Evolutionary conservation across 2,329 filamentous ascomycete species (phyloP).

Genomic region (Coleophoma eucalyptorum): DNA sequence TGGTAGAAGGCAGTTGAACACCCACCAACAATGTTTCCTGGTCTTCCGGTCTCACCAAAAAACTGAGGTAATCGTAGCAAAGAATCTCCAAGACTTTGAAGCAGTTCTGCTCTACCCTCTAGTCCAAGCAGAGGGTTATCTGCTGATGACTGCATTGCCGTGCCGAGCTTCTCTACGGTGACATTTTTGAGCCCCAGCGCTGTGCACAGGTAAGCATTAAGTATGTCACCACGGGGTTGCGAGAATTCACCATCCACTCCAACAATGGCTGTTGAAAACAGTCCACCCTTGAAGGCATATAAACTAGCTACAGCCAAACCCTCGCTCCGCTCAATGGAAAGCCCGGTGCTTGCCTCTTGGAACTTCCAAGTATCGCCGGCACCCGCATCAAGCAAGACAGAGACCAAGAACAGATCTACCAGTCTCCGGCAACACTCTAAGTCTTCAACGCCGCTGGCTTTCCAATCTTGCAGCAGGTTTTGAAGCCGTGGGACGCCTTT

Average conservation of each 20-base stretch:
- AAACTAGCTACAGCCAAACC: slow-evolving; percentile 47
- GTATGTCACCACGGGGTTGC: too few relatives aligned
- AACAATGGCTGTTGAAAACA: slow-evolving; percentile 31
- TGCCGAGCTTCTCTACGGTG: slow-evolving; percentile 19
- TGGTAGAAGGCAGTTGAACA: neutral
- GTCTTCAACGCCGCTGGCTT: slow-evolving; percentile 34
- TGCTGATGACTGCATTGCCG: slow-evolving; percentile 37
- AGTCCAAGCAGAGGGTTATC: slow-evolving; percentile 43
- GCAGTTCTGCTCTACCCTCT: slow-evolving; percentile 35
- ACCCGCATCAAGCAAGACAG: slow-evolving; percentile 53
- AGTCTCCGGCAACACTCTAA: slow-evolving; percentile 47
- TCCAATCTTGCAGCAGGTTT: slow-evolving; percentile 41
- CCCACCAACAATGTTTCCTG: slow-evolving; percentile 45
- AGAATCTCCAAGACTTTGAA: slow-evolving; percentile 38
- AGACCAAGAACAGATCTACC: slow-evolving; percentile 59
- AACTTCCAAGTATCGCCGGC: slow-evolving; percentile 47
- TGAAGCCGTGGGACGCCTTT: slow-evolving; percentile 46
- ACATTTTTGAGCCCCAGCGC: slow-evolving; percentile 31
- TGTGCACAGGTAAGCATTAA: slow-evolving; percentile 8
- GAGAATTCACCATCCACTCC: slow-evolving; percentile 27
- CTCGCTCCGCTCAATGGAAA: slow-evolving; percentile 39
- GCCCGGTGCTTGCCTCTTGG: slow-evolving; percentile 32
- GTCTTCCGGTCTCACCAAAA: slow-evolving; percentile 38
- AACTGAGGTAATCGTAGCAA: slow-evolving; percentile 32
- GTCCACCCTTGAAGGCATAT: slow-evolving; percentile 43